phyloP scores from a whole-genome alignment of 2,329 filamentous ascomycete species.

The Metarhizium brunneum region DNA sequence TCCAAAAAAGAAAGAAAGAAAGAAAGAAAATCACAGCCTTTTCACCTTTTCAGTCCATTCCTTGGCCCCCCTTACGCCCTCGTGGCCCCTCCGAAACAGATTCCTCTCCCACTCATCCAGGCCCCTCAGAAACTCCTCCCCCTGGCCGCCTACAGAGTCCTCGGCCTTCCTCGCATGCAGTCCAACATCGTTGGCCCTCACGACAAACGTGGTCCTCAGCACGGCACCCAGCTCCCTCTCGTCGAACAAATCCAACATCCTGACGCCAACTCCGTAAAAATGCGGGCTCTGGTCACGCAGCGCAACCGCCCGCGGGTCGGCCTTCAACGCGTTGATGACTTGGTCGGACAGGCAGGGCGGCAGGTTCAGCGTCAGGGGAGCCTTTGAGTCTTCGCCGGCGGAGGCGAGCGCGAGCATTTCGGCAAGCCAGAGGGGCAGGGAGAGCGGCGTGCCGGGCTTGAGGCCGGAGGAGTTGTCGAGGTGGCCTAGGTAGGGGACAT shows the following conservation, averaged over 20 bases:
- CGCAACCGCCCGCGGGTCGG: conserved; percentile 78
- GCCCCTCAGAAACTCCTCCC: conserved; percentile 76
- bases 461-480: conserved; percentile 76
- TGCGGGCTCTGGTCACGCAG: conserved; percentile 74
- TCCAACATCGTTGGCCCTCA: conserved; percentile 71
- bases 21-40: conserved; percentile 17
- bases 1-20: background rate
- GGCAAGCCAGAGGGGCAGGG: conserved; percentile 86
- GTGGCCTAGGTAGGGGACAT: conserved; percentile 78
- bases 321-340: conserved; percentile 83
- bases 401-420: conserved; percentile 79
- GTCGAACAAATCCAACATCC: conserved; percentile 85
- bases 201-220: conserved; percentile 69
- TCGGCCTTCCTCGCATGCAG: conserved; percentile 83
- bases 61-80: conserved; percentile 60
- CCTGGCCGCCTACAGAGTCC: conserved; percentile 45
- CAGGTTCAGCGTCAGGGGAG: conserved; percentile 72
- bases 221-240: conserved; percentile 69
- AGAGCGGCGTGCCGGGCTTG: conserved; percentile 69
- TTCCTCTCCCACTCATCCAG: conserved; percentile 84
- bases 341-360: conserved; percentile 67
- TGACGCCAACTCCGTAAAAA: conserved; percentile 78
- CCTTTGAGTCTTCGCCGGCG: conserved; percentile 33
- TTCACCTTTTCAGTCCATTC: conserved; percentile 57
- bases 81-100: conserved; percentile 65